Evolutionary conservation across 352 stramenopile genomes (phyloP), one percentile per base, ranked within the genome.

Genomic region (Phytophthora colocasiae): DNA sequence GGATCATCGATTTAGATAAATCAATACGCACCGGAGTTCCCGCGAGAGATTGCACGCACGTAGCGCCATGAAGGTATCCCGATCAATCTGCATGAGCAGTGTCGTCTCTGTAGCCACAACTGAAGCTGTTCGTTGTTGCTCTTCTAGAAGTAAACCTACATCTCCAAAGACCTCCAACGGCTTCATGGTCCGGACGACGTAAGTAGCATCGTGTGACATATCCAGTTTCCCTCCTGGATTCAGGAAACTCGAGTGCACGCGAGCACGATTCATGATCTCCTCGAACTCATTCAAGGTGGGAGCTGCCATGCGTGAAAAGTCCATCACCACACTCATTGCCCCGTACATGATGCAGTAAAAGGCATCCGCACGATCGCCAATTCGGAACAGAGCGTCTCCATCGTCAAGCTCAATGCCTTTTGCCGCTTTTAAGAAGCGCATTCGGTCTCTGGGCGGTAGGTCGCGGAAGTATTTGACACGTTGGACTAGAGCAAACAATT

Each of bases 271-370:
- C 51, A 91, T 73, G 27, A 93, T 89, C 31, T 91, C 81, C 49
- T 91, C 83, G 29, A 93, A 89, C 46, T 91, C 81, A 44, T 84
- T 83, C 17, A 90, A 50, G 2, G 84, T 90, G n/a, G 81, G 77
- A 7, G 78, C 73, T 29, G 81, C 58, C 61, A 90, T 85, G 38
- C 79, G 82, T n/a, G 81, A 71, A 53, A 93, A 84, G 66, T 93
- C 83, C 49, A 93, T 78, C 11, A 93, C 81, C 39, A 91, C 81
- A 50, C 85, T 90, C 56, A 91, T 71, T 2, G 85, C 80, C 31
- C 85, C 85, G 53, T 85, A 91, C 71, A 91, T 88, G 66, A 91
- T 78, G 52, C 82, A 91, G 49, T 90, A 93, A 52, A 93, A 90
- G 24, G 82, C 78, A 53, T 93, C 85, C 4, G 85, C 85, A 4